These are phyloP conservation scores for Hibiscus trionum DNA, from an alignment of 345 rosid species.

Conservation along the genomic window DNA sequence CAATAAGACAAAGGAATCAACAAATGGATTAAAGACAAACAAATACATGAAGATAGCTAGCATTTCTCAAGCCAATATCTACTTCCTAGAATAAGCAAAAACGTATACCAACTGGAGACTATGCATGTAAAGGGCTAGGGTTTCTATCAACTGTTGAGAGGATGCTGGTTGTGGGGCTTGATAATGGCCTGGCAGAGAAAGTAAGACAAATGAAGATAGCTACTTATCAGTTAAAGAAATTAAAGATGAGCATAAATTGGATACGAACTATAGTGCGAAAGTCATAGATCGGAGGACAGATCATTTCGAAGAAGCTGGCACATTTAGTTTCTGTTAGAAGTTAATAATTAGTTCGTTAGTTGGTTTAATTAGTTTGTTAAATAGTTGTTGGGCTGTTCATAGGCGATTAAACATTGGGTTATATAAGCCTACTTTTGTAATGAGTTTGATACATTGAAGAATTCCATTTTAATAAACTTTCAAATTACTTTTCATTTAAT, in stretches of 20 bases:
- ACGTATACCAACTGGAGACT: background rate
- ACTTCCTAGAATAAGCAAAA: background rate
- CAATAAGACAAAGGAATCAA: background rate
- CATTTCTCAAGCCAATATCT: background rate
- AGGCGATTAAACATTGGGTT: too few relatives aligned
- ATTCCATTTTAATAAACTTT: too few relatives aligned
- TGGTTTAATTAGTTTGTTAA: too few relatives aligned
- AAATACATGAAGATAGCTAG: background rate
- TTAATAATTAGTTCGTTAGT: too few relatives aligned
- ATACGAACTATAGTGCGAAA: background rate
- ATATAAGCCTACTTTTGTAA: too few relatives aligned
- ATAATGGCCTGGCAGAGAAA: background rate
- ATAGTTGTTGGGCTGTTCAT: too few relatives aligned
- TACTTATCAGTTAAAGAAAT: constrained; percentile 10
- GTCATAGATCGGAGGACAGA: background rate
- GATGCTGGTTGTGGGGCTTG: background rate
- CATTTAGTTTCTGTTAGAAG: background rate
- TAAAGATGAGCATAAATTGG: constrained; percentile 2
- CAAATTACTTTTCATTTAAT: too few relatives aligned
- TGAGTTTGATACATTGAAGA: too few relatives aligned
- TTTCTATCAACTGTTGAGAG: background rate
- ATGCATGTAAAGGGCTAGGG: background rate
- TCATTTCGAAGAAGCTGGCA: constrained; percentile 13
- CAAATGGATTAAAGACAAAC: background rate
- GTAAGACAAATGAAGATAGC: constrained; percentile 9